Evolutionary conservation across 768 basidiomycete genomes (phyloP), one percentile per base, ranked within the genome.

Genomic region (Russula brevipes): DNA sequence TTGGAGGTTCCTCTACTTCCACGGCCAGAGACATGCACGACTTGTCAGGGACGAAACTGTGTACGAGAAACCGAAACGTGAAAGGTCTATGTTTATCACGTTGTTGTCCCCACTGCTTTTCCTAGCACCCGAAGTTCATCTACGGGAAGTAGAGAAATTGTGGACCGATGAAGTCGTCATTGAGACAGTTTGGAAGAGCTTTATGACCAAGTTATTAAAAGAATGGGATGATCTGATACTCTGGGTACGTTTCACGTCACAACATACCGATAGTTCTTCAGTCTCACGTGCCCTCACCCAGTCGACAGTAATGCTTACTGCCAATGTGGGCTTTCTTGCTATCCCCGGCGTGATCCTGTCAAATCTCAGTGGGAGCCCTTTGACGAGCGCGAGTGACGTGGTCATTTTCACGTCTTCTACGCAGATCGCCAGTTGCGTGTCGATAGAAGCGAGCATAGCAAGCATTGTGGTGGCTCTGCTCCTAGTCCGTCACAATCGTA

Each of bases 271-370:
- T 24, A 4, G 17, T 19, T 8, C 31, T 31, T 14, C 7, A 8
- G 12, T 12, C 41, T 66, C 19, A 63, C 45, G 24, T 39, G n/a
- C 31, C 17, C 30, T 4, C 4, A n/a, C 17, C 42, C 19, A 53
- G 73, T 68, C 73, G 0, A 75, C 73, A 0, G 73, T 76, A 17
- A 64, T 75, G 67, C 67, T 76, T 1, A 71, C 68, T 2, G 75
- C 73, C 3, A 72, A 75, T 54, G 71, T 76, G 10, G 71, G 73
- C 30, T 75, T 76, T 53, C 69, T 76, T 17, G 73, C 75, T 4
- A 72, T 76, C 14, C 76, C 73, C 5, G 69, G 69, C 19, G 71
- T 75, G 1, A 31, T 63, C 31, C 16, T 60, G 46, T 47, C 59
- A 1, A 61, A 56, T 42, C 30, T 56, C 8, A 59, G 12, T 16